Conservation (phyloP, 805 yeast species). For the Yamadazyma tumulicola region DNA sequence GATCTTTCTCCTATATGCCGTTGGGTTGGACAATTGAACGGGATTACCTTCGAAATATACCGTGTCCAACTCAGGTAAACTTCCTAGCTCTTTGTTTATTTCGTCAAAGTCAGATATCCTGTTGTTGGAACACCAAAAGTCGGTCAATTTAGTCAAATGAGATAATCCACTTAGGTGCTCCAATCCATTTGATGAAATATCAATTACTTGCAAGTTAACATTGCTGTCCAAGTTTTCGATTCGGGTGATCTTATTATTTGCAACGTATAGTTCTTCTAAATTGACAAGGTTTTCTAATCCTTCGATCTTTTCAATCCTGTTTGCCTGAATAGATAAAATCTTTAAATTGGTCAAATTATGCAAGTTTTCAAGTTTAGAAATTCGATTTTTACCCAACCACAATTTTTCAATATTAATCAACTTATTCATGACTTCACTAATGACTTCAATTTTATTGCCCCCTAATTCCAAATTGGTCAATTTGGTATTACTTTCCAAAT, state of each 20-base stretch:
- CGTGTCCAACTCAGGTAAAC: slow-evolving; percentile 66
- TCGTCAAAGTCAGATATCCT: slow-evolving; percentile 64
- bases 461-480: slow-evolving; percentile 81
- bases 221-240: slow-evolving; percentile 79
- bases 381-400: slow-evolving; percentile 91
- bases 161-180: slow-evolving; percentile 57
- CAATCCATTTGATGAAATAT: slow-evolving; percentile 74
- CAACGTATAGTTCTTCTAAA: slow-evolving; percentile 81
- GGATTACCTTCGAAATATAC: slow-evolving; percentile 96
- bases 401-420: slow-evolving; percentile 63
- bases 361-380: slow-evolving; percentile 62
- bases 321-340: slow-evolving; percentile 85
- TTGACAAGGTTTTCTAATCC: slow-evolving; percentile 70
- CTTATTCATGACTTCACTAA: slow-evolving; percentile 52
- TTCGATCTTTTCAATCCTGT: slow-evolving; percentile 72
- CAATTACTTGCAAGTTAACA: slow-evolving; percentile 65
- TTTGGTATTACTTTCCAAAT: slow-evolving; percentile 52
- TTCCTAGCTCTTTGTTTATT: slow-evolving; percentile 60
- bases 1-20: slow-evolving; percentile 82
- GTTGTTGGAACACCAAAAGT: slow-evolving; percentile 90
- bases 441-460: slow-evolving; percentile 68
- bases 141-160: slow-evolving; percentile 73
- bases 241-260: slow-evolving; percentile 74
- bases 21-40: slow-evolving; percentile 64
- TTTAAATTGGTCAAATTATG: slow-evolving; percentile 56